These are phyloP conservation scores for Phytophthora fragariaefolia DNA, from an alignment of 352 stramenopile species.

Conservation along the genomic window DNA sequence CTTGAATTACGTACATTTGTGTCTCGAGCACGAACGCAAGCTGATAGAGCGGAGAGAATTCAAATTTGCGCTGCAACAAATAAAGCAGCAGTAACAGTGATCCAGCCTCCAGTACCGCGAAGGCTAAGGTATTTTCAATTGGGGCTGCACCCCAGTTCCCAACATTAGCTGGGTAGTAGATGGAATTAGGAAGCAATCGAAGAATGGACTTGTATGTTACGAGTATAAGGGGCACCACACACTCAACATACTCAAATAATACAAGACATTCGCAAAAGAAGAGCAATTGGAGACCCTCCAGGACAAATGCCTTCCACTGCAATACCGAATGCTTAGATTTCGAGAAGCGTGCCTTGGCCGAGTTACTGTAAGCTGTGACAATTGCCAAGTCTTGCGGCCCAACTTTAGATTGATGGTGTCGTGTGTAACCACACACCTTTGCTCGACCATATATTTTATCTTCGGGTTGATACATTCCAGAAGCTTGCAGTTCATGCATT, in stretches of 20 bases:
- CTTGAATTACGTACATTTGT: background rate
- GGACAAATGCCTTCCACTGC: slow-evolving; percentile 2
- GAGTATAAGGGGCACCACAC: slow-evolving; percentile 36
- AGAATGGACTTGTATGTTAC: slow-evolving; percentile 37
- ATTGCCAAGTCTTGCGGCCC: background rate
- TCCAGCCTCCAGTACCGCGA: background rate
- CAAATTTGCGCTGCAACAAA: background rate
- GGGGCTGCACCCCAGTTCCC: background rate
- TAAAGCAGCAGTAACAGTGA: background rate
- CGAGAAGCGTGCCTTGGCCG: no score
- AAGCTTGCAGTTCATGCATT: background rate
- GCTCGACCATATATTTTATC: no score
- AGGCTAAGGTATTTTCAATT: background rate
- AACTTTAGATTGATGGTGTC: background rate
- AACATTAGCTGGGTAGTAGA: slow-evolving; percentile 33
- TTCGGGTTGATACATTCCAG: background rate
- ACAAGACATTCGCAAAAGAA: slow-evolving; percentile 39
- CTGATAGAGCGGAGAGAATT: background rate
- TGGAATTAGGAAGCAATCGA: slow-evolving; percentile 33
- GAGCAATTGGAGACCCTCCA: slow-evolving; percentile 26
- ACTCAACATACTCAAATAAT: slow-evolving; percentile 48
- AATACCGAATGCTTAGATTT: no score
- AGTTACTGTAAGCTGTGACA: no score
- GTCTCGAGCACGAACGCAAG: slow-evolving; percentile 3
- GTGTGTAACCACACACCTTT: background rate